Percentiles rank a stretch among this genome's conserved stretches.
Conservation (phyloP, 495 filamentous ascomycete genomes). For the Ramalina peruviana region DNA sequence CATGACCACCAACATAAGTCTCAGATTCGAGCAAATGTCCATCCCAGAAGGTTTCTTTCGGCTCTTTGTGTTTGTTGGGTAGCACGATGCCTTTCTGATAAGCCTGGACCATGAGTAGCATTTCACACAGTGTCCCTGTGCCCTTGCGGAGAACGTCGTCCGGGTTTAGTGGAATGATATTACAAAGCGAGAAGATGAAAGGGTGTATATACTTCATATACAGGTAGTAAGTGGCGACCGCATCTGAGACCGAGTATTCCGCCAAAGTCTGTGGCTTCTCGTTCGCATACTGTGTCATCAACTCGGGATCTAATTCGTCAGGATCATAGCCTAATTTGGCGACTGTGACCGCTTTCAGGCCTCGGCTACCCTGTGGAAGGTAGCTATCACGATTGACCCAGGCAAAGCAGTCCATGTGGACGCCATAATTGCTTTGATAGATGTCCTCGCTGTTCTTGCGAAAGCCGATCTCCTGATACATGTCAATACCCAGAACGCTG, state of each 20-base stretch:
- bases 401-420: conserved; percentile 97
- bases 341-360: conserved; percentile 93
- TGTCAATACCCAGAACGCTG: conserved; percentile 90
- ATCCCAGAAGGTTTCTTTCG: conserved; percentile 88
- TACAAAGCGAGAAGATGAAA: conserved; percentile 97
- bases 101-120: conserved; percentile 97
- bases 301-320: conserved; percentile 91
- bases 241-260: conserved; percentile 98
- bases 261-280: conserved; percentile 88
- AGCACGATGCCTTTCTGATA: conserved; percentile 84
- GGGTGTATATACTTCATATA: conserved; percentile 99
- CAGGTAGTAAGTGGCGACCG: conserved; percentile 95
- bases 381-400: conserved; percentile 99
- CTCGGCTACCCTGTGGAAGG: conserved; percentile 90
- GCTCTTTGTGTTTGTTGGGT: conserved; percentile 90
- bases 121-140: conserved; percentile 94
- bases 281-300: conserved; percentile 90
- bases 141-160: conserved; percentile 91
- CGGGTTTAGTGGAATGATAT: conserved; percentile 82
- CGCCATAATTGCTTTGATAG: conserved; percentile 87
- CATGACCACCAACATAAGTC: conserved; percentile 96
- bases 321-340: conserved; percentile 97
- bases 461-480: conserved; percentile 98
- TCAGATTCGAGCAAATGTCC: conserved; percentile 91
- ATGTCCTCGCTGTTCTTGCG: conserved; percentile 88